Base-by-base conservation (phyloP, 257 asterid species). In the Solanum infundibuliforme region DNA sequence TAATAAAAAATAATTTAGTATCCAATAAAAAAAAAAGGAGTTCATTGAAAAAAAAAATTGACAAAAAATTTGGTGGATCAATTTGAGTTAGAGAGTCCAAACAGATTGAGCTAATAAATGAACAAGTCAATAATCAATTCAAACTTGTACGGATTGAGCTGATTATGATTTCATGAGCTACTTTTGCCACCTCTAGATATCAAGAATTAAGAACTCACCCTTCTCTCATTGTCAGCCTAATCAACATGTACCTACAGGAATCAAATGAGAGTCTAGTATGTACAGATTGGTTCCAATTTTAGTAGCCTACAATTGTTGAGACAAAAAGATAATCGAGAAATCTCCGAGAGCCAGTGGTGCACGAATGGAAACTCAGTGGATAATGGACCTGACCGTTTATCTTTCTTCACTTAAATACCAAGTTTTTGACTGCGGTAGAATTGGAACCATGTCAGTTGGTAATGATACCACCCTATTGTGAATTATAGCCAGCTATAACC, bases 401-500 rank as follows among this genome's bases (percentile, higher is more conserved):
- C 39, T 29, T 43, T 79, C 66, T 79, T 31, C 66, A 43, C 84
- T 79, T 79, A 79, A 79, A 43, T 43, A 79, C 27, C n/a, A 79
- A 60, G 27, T 12, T 79, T 79, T 77, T 41, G 36, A 7, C 12
- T 7, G 5, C 6, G 3, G 12, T 8, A 41, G 20, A 14, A 12
- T 43, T 16, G 0, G 27, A 27, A 79, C 16, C 9, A 43, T 79
- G 66, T 43, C 39, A 27, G 16, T n/a, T 79, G 32, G 38, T 43
- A 79, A 82, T 9, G 27, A 5, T 48, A 9, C 21, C 68, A 82
- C 41, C 83, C 55, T 36, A 16, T 76, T 62, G 9, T 68, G 48
- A 35, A 34, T 92, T 92, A 93, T 88, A 94, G 68, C 94, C 96
- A 85, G 84, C 95, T 94, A 91, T 55, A 86, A 48, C 92, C 95